Base-by-base conservation (phyloP, 2,329 filamentous ascomycete genomes). In the Balansia obtecta region DNA sequence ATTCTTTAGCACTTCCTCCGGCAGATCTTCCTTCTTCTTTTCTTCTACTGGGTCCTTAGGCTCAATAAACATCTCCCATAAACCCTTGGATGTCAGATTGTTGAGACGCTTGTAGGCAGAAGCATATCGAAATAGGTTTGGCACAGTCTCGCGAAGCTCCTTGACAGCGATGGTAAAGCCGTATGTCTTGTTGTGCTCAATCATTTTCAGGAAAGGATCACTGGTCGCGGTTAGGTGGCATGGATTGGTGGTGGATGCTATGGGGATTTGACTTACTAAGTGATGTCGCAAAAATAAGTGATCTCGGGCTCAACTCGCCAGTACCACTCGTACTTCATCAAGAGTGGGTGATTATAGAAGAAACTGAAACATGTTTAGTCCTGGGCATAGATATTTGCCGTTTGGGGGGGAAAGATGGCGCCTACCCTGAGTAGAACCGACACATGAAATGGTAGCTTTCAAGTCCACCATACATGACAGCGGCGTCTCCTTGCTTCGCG, bases 391-490 rank as follows among this genome's bases (percentile, higher is more conserved):
- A 7, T 27, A 5, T 27, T 27, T 27, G 27, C 27, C 7, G 4
- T 8, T 27, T 27, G 27, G 27, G 8, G 27, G 27, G 27, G 8
- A 27, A 40, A 12, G 13, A 15, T 27, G 4, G 9, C 45, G 70
- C 82, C 61, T 74, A 93, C 85, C 91, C 93, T 55, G 93, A 98
- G 71, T 98, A 98, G 74, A 98, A 98, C 59, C 93, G 82, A 67
- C 93, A 98, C 93, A 98, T 98, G 69, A 94, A 85, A 63, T 98
- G 93, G 65, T 98, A 98, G 70, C 90, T 96, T 68, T 97, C 93
- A 76, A 98, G 85, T 45, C 93, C 93, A 66, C 93, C 93, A 65
- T 97, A 98, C 93, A 98, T 98, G 73, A 98, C 95, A 45, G 93
- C 93, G 47, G 84, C 83, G 67, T 98, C 93, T 57, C 93, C 93